Evolutionary conservation across 306 rosid species (phyloP).

Genomic region (Rosa rugosa): DNA sequence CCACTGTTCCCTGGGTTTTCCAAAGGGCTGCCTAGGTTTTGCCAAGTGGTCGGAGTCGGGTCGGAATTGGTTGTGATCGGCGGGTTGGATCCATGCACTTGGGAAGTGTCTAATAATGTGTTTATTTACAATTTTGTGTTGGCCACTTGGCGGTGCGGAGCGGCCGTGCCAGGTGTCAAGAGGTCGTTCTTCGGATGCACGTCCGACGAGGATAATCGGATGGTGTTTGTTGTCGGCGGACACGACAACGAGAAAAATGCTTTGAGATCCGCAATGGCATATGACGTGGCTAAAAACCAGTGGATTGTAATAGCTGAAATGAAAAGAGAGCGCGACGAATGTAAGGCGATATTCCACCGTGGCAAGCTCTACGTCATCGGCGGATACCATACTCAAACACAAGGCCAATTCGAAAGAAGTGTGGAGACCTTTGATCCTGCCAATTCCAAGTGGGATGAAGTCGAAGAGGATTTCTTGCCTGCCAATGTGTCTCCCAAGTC

Average conservation of each 20-base stretch:
- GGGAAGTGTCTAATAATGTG: neutral
- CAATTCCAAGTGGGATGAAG: neutral
- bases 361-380: neutral
- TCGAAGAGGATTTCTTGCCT: neutral
- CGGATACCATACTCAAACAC: neutral
- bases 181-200: neutral
- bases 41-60: slow-evolving; percentile 7
- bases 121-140: neutral
- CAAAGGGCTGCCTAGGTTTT: neutral
- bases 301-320: neutral
- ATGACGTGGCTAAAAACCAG: neutral
- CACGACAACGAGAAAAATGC: slow-evolving; percentile 1
- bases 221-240: neutral
- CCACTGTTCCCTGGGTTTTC: neutral
- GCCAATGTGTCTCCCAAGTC: neutral
- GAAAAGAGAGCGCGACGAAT: neutral
- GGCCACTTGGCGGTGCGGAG: neutral
- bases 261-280: neutral
- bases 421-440: neutral
- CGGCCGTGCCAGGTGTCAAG: slow-evolving; percentile 7
- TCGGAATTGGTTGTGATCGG: slow-evolving; percentile 6
- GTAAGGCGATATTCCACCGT: neutral
- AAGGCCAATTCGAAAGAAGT: neutral
- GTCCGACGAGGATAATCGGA: neutral
- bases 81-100: slow-evolving; percentile 3